Evolutionary conservation across 2,329 filamentous ascomycete genomes (phyloP).

Genomic region (Myriosclerotinia duriaeana): DNA sequence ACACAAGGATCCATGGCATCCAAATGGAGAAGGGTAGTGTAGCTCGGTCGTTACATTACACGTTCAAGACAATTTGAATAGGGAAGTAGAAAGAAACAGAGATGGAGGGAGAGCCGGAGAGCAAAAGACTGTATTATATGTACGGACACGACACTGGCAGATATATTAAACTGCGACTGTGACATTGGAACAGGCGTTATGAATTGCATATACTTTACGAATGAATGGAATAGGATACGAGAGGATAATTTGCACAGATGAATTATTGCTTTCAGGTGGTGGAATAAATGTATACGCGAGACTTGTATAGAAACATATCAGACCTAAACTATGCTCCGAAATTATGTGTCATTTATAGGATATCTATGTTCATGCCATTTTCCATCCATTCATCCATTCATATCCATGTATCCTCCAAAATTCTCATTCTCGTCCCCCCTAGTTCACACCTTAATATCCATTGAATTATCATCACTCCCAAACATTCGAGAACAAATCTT

Average conservation of each 20-base stretch:
- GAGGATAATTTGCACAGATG: background rate
- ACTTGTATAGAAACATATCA: conserved; percentile 9
- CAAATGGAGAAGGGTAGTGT: background rate
- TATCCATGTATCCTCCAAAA: conserved; percentile 4
- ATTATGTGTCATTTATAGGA: conserved; percentile 17
- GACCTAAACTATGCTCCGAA: background rate
- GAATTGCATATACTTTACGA: conserved; percentile 13
- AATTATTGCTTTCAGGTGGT: background rate
- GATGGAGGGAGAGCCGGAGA: conserved; percentile 6
- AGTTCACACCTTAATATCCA: background rate
- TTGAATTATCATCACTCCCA: conserved; percentile 63
- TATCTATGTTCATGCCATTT: conserved; percentile 25
- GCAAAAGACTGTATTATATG: conserved; percentile 31
- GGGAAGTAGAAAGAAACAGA: background rate
- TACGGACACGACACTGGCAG: conserved; percentile 11
- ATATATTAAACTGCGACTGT: conserved; percentile 28
- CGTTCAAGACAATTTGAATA: background rate
- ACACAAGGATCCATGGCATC: background rate
- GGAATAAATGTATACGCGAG: conserved; percentile 5
- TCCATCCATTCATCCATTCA: conserved; percentile 6
- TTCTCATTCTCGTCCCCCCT: background rate
- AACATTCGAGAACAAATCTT: conserved; percentile 94
- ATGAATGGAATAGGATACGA: conserved; percentile 4
- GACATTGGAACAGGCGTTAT: conserved; percentile 40
- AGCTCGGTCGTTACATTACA: background rate